Percentiles rank a stretch among this genome's conserved stretches.
phyloP scores from a whole-genome alignment of 805 yeast genomes.

The Debaryomyces maramus region DNA sequence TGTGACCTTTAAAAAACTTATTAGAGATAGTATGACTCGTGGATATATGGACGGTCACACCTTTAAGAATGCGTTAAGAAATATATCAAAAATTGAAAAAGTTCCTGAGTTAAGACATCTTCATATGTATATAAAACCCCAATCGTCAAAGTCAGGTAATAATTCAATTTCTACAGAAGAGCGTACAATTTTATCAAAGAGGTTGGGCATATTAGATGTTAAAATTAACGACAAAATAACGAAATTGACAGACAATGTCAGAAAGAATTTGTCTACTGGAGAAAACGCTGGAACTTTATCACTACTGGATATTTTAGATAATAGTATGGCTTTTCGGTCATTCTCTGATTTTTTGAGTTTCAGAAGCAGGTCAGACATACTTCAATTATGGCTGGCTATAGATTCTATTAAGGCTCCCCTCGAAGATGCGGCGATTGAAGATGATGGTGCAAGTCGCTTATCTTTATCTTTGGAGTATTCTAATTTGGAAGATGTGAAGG shows the following conservation, averaged over 20 bases:
- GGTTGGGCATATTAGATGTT: slow-evolving; percentile 12
- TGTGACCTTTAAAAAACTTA: not conserved
- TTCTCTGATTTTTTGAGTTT: slow-evolving; percentile 23
- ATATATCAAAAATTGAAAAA: slow-evolving; percentile 16
- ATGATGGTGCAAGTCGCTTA: slow-evolving; percentile 30
- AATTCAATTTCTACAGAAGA: not conserved
- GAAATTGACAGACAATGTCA: not conserved
- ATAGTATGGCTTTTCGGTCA: slow-evolving; percentile 41
- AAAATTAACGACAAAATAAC: slow-evolving; percentile 8
- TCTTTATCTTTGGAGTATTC: slow-evolving; percentile 42
- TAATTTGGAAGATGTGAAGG: slow-evolving; percentile 53
- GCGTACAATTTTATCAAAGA: slow-evolving; percentile 1
- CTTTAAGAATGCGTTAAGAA: slow-evolving; percentile 15
- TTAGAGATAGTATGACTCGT: not conserved
- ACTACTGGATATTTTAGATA: slow-evolving; percentile 46
- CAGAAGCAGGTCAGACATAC: slow-evolving; percentile 20
- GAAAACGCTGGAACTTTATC: slow-evolving; percentile 19
- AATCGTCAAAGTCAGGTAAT: slow-evolving; percentile 22
- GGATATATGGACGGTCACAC: slow-evolving; percentile 11
- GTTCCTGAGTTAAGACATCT: slow-evolving; percentile 48
- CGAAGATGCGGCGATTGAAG: slow-evolving; percentile 43
- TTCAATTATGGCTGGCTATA: slow-evolving; percentile 68
- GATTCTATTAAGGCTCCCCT: slow-evolving; percentile 73
- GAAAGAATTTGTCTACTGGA: not conserved
- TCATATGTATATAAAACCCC: slow-evolving; percentile 47